Base-by-base conservation (phyloP, 2,329 filamentous ascomycete genomes). In the Nothophoma quercina region DNA sequence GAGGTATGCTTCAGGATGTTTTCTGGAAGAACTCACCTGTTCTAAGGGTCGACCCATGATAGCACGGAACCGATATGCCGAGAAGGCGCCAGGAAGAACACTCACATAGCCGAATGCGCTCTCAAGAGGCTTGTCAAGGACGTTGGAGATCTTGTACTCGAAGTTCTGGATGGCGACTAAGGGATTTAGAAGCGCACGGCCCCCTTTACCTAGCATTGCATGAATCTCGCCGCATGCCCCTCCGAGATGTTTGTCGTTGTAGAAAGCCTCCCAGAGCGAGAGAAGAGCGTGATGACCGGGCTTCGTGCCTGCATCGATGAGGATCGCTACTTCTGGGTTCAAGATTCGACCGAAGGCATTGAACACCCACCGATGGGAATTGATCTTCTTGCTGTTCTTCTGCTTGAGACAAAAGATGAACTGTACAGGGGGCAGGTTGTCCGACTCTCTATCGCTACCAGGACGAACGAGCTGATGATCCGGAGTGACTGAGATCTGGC, bases 311-410 rank as follows among this genome's bases (percentile, higher is more conserved):
- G 95, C 95, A 79, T 99, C 95, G 50, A 99, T 86, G 63, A 99
- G 83, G 73, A 99, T 96, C 74, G 91, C 96, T 53, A 99, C 88
- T 77, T 99, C 95, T 12, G 95, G 95, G 79, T 99, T 98, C 63
- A 99, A 79, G 65, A 98, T 96, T 63, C 93, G 90, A 58, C 95
- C 95, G 74, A 99, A 97, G 32, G 91, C 95, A 64, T 96, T 98
- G 80, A 99, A 99, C 26, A 99, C 84, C 95, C 95, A 99, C 81
- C 95, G 85, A 76, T 99, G 95, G 25, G 95, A 98, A 81, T 99
- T 99, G 81, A 99, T 99, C 86, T 99, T 99, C 84, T 99, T 98
- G 81, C 83, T 96, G 83, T 99, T 99, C 85, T 96, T 93, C 75
- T 96, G 90, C 83, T 99, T 99, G 76, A 99, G 77, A 73, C 95